These are phyloP conservation scores for Aquilaria sinensis DNA, from an alignment of 345 rosid genomes.

Conservation along the genomic window DNA sequence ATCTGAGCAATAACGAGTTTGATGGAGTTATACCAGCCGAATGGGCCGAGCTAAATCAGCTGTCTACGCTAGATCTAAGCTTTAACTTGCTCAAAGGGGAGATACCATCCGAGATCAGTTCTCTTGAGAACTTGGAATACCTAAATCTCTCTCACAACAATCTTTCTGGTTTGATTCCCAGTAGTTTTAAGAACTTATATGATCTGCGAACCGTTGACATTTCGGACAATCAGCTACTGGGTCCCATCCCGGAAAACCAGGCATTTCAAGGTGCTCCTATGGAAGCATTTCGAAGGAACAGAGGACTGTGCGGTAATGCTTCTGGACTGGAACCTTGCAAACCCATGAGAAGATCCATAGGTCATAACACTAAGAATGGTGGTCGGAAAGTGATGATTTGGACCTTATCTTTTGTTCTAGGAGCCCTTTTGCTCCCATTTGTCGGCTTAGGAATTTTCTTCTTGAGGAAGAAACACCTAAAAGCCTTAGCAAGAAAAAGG, in stretches of 20 bases:
- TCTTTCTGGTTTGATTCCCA: conserved; percentile 23
- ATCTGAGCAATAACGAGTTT: conserved; percentile 32
- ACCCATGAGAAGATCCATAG: background rate
- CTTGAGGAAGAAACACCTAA: background rate
- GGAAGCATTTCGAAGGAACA: conserved; percentile 13
- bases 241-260: conserved; percentile 26
- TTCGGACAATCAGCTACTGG: conserved; percentile 24
- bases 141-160: conserved; percentile 26
- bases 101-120: conserved; percentile 15
- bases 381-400: no score
- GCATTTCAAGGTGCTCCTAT: conserved; percentile 20
- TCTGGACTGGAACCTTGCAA: conserved; percentile 14
- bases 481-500: background rate
- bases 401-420: background rate
- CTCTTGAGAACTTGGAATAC: conserved; percentile 10
- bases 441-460: background rate
- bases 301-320: conserved; percentile 22
- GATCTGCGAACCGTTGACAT: conserved; percentile 18
- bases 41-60: conserved; percentile 5
- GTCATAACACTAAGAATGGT: background rate
- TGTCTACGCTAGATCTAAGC: conserved; percentile 23
- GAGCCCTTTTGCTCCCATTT: conserved; percentile 7
- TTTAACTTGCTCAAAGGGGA: conserved; percentile 19
- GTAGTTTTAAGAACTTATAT: background rate
- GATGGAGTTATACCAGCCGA: conserved; percentile 17